phyloP scores from a whole-genome alignment of 257 asterid genomes.

The Nicotiana benthamiana region DNA sequence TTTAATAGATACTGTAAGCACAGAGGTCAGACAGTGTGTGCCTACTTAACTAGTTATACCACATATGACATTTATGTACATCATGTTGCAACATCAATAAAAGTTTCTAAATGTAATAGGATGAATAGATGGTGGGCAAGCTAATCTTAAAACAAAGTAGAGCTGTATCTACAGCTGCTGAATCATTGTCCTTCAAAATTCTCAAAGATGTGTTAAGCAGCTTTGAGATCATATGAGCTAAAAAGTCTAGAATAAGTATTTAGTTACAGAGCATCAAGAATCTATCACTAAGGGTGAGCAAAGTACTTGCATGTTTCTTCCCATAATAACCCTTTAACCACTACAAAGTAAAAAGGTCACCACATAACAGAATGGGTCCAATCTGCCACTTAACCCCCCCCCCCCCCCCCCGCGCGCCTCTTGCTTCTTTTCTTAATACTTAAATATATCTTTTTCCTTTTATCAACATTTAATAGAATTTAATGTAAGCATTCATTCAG shows the following conservation, averaged over 20 bases:
- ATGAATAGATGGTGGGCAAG: not conserved
- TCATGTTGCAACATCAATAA: not conserved
- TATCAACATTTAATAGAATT: not conserved
- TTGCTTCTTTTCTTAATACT: not conserved
- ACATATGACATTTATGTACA: not conserved
- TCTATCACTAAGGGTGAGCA: not conserved
- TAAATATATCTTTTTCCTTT: not conserved
- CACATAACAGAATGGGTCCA: not conserved
- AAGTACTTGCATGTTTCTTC: not conserved
- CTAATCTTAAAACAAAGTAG: conserved; percentile 7
- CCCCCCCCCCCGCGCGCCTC: not conserved
- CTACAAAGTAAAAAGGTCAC: not conserved
- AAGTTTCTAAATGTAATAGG: not conserved
- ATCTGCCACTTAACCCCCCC: not conserved
- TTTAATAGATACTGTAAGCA: not conserved
- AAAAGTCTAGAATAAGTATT: too few relatives aligned
- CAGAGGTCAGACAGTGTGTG: not conserved
- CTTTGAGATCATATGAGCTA: conserved; percentile 5
- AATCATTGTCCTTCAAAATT: conserved; percentile 34
- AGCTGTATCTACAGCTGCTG: conserved; percentile 46
- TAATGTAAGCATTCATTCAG: not conserved
- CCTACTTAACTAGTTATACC: not conserved
- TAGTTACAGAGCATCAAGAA: not conserved
- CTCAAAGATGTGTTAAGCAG: conserved; percentile 37
- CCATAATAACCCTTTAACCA: not conserved